Conservation (phyloP, 2,329 filamentous ascomycete species). For the Fusarium ambrosium region DNA sequence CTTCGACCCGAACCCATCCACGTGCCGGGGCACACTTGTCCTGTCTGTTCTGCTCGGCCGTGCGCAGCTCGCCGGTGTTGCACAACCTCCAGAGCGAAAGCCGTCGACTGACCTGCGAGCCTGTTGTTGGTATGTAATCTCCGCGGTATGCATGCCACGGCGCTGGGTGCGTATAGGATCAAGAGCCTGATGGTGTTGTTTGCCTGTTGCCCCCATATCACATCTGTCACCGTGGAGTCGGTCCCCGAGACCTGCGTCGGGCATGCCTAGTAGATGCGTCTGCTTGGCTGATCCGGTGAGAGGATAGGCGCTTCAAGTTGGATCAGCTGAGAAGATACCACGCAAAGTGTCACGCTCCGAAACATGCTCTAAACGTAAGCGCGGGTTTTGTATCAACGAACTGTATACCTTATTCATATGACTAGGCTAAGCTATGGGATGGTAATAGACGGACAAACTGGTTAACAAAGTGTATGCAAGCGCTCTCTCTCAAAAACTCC, state of each 20-base stretch:
- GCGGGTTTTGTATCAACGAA: background rate
- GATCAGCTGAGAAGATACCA: conserved; percentile 20
- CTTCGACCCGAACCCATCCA: conserved; percentile 11
- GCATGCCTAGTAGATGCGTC: conserved; percentile 15
- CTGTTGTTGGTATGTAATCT: conserved; percentile 24
- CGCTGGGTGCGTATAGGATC: conserved; percentile 3
- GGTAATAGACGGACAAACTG: conserved; percentile 13
- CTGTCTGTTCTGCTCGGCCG: conserved; percentile 6
- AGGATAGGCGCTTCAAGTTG: background rate
- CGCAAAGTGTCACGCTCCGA: conserved; percentile 3
- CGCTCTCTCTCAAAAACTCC: conserved; percentile 36
- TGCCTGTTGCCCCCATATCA: conserved; percentile 7
- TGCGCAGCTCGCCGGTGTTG: conserved; percentile 23
- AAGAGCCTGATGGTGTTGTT: background rate
- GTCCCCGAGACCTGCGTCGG: conserved; percentile 33
- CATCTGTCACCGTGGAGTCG: conserved; percentile 29
- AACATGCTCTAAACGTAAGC: background rate
- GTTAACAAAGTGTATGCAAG: conserved; percentile 26
- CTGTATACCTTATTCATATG: conserved; percentile 20
- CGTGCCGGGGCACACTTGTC: conserved; percentile 23
- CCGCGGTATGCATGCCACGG: conserved; percentile 5
- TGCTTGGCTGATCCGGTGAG: conserved; percentile 29
- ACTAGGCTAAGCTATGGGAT: conserved; percentile 10
- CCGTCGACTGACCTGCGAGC: conserved; percentile 9
- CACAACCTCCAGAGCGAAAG: conserved; percentile 15